Evolutionary conservation across 2,329 filamentous ascomycete species (phyloP).

Genomic region (Cytospora piceicola): DNA sequence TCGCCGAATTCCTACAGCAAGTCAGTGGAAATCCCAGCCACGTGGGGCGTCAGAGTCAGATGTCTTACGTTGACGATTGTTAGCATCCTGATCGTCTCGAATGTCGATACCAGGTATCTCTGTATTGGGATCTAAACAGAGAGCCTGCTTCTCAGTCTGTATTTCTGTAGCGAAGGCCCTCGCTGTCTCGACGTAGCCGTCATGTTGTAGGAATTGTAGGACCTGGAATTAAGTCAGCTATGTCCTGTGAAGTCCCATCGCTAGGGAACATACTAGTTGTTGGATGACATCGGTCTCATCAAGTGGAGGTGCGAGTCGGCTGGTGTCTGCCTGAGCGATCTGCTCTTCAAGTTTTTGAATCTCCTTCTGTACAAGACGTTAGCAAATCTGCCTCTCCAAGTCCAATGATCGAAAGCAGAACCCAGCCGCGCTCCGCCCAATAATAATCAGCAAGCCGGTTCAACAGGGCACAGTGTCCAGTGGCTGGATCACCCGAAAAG

Average conservation of each 20-base stretch:
- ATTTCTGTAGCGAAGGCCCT: slow-evolving; percentile 86
- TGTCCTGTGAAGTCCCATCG: background rate
- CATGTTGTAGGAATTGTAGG: slow-evolving; percentile 88
- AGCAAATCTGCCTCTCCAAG: slow-evolving; percentile 1
- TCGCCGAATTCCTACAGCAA: slow-evolving; percentile 71
- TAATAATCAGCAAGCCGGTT: slow-evolving; percentile 22
- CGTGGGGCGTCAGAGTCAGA: background rate
- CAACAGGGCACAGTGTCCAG: background rate
- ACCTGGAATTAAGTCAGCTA: slow-evolving; percentile 45
- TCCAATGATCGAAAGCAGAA: slow-evolving; percentile 28
- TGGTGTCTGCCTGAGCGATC: slow-evolving; percentile 61
- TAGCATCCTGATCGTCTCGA: slow-evolving; percentile 82
- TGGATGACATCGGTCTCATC: slow-evolving; percentile 81
- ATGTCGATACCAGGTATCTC: slow-evolving; percentile 65
- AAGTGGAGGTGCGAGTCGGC: slow-evolving; percentile 63
- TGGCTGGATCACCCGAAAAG: background rate
- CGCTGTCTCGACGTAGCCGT: slow-evolving; percentile 93
- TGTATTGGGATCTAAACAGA: slow-evolving; percentile 61
- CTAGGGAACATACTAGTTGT: slow-evolving; percentile 62
- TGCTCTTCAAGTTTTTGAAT: slow-evolving; percentile 61
- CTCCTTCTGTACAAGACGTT: slow-evolving; percentile 55
- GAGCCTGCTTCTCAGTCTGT: slow-evolving; percentile 69
- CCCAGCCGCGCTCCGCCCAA: slow-evolving; percentile 29
- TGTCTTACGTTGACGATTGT: slow-evolving; percentile 80
- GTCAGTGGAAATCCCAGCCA: background rate